Conservation (phyloP, 2,329 filamentous ascomycete species). For the Fusarium metavorans region DNA sequence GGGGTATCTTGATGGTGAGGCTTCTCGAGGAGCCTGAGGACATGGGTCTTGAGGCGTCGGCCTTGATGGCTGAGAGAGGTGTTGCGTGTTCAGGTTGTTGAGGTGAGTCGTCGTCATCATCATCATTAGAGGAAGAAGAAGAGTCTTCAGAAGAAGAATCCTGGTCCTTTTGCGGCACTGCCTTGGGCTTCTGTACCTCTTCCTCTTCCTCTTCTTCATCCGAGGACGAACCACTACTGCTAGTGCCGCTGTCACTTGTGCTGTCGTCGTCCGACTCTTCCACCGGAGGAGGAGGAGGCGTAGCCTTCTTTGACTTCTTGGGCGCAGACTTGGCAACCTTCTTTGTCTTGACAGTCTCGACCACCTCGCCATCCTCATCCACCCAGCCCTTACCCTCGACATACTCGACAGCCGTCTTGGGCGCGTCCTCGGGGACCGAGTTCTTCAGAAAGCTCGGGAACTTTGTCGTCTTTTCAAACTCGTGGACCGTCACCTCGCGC, state of each 20-base stretch:
- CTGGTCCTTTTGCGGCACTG: constrained; percentile 27
- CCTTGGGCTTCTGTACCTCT: constrained; percentile 7
- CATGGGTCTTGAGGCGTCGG: constrained; percentile 55
- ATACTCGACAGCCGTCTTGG: constrained; percentile 67
- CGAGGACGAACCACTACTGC: constrained; percentile 51
- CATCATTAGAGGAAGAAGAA: constrained; percentile 11
- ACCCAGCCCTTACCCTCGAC: constrained; percentile 92
- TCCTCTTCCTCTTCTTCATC: constrained; percentile 48
- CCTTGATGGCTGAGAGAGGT: constrained; percentile 42
- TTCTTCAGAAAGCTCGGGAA: constrained; percentile 84
- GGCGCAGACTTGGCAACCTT: constrained; percentile 30
- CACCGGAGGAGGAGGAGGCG: constrained; percentile 32
- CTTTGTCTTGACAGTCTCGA: constrained; percentile 69
- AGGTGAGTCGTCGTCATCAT: constrained; percentile 13
- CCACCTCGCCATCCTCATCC: constrained; percentile 79
- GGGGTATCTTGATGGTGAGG: constrained; percentile 68
- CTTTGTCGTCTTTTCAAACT: constrained; percentile 88
- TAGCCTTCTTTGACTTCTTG: constrained; percentile 40
- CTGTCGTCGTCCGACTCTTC: constrained; percentile 47
- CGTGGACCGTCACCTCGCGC: constrained; percentile 79
- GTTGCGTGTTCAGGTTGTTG: constrained; percentile 32
- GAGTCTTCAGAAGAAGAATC: constrained; percentile 31
- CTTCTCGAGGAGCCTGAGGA: constrained; percentile 64
- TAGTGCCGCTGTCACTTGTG: constrained; percentile 49
- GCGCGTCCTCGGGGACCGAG: constrained; percentile 38